Evolutionary conservation across 2,329 filamentous ascomycete species (phyloP).

Genomic region (Diaporthe sp.): DNA sequence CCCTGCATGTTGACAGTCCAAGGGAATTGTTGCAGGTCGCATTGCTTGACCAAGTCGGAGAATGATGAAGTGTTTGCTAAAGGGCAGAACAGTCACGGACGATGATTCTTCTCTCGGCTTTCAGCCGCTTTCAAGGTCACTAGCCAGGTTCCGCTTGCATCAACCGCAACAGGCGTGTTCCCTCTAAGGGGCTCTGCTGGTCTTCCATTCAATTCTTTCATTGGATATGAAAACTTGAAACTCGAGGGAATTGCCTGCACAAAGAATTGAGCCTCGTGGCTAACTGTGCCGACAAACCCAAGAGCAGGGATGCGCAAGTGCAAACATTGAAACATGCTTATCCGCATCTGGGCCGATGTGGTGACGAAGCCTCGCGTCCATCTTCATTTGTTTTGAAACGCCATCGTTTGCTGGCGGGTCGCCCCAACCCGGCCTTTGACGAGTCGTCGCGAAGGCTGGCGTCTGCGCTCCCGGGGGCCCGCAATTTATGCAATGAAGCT

Average conservation of each 20-base stretch:
- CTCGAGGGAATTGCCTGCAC: background rate
- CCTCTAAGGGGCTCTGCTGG: background rate
- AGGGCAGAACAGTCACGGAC: background rate
- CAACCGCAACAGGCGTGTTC: background rate
- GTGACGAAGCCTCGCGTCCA: conserved; percentile 35
- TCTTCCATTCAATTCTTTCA: background rate
- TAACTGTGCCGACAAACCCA: background rate
- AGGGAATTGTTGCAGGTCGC: background rate
- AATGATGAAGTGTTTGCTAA: background rate
- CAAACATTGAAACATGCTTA: conserved; percentile 8
- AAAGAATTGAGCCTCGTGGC: background rate
- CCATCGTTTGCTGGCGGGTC: conserved; percentile 12
- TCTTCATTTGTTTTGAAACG: conserved; percentile 41
- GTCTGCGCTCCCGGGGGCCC: conserved; percentile 1
- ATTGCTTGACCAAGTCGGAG: background rate
- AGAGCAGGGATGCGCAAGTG: background rate
- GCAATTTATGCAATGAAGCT: conserved; percentile 18
- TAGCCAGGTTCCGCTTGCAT: background rate
- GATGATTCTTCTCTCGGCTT: too few species aligned
- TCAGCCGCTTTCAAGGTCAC: background rate
- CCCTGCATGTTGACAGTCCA: background rate
- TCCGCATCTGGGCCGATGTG: conserved; percentile 2
- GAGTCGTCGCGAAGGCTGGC: conserved; percentile 1
- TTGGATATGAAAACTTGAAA: background rate
- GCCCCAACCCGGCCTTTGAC: background rate